A percentile compares a stretch with the other conserved stretches of the same genome.
Evolutionary conservation across 176 grass and related monocot genomes (phyloP).

Genomic region (Triticum dicoccoides): DNA sequence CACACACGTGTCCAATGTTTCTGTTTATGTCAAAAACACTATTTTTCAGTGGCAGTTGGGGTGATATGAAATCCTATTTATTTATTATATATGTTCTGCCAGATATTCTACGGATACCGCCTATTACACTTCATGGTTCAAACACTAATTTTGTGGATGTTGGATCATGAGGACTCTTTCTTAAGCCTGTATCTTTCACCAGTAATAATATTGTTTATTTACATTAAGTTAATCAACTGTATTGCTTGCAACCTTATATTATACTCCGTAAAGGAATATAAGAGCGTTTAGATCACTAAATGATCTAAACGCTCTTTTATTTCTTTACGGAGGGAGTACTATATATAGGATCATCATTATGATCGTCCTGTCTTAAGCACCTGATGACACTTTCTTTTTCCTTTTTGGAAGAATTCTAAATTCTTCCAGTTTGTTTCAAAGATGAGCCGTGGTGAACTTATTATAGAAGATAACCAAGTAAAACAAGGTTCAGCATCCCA

Average conservation of each 20-base stretch:
- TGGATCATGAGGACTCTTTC: neutral
- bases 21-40: neutral
- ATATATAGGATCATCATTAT: slow-evolving; percentile 7
- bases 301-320: too few relatives aligned
- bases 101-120: neutral
- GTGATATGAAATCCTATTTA: neutral
- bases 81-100: neutral
- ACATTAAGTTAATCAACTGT: neutral
- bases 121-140: slow-evolving; percentile 9
- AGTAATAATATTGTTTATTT: neutral
- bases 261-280: neutral
- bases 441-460: slow-evolving; percentile 95
- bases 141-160: neutral
- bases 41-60: neutral
- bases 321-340: too few relatives aligned
- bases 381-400: slow-evolving; percentile 34
- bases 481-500: slow-evolving; percentile 76
- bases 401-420: slow-evolving; percentile 77
- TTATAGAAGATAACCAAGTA: slow-evolving; percentile 98
- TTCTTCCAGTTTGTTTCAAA: slow-evolving; percentile 99
- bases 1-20: neutral
- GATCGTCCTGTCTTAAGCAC: slow-evolving; percentile 30
- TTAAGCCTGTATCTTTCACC: neutral
- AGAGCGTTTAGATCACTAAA: too few relatives aligned
- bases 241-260: slow-evolving; percentile 5